Conservation (phyloP, 331 rosid species). For the Stylosanthes scabra region DNA sequence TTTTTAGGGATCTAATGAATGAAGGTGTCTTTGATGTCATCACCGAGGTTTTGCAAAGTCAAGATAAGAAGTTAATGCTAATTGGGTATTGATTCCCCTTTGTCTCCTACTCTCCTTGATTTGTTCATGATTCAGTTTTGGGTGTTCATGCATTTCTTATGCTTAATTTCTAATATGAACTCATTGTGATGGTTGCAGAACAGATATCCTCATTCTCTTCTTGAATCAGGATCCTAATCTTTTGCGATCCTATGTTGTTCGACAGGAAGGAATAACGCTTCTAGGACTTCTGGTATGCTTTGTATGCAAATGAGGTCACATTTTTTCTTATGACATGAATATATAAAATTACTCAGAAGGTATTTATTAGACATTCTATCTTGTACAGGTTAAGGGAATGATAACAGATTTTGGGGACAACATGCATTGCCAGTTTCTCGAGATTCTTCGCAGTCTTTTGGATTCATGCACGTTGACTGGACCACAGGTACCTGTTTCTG, state of each 20-base stretch:
- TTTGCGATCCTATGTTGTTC: slow-evolving; percentile 89
- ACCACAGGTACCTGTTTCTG: slow-evolving; percentile 64
- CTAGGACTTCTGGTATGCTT: slow-evolving; percentile 82
- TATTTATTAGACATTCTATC: slow-evolving; percentile 36
- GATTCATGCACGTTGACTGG: slow-evolving; percentile 88
- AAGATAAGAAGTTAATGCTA: slow-evolving; percentile 83
- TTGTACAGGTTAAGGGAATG: slow-evolving; percentile 86
- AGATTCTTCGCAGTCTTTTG: slow-evolving; percentile 90
- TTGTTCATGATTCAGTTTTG: slow-evolving; percentile 33
- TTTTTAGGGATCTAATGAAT: slow-evolving; percentile 87
- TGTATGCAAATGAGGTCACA: slow-evolving; percentile 10
- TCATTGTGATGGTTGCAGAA: slow-evolving; percentile 88
- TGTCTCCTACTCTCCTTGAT: no score
- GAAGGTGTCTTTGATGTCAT: slow-evolving; percentile 93
- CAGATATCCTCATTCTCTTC: slow-evolving; percentile 97
- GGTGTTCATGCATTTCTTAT: slow-evolving; percentile 6
- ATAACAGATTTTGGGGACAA: slow-evolving; percentile 89
- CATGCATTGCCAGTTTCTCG: slow-evolving; percentile 98
- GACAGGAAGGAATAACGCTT: slow-evolving; percentile 85
- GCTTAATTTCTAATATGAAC: slow-evolving; percentile 48
- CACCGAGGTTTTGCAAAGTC: slow-evolving; percentile 75
- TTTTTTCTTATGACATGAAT: slow-evolving; percentile 24
- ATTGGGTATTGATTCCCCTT: slow-evolving; percentile 74
- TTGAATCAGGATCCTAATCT: slow-evolving; percentile 97
- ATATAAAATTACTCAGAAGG: not conserved